Evolutionary conservation across 192 early-diverging fungal species (phyloP), one percentile per base, ranked within the genome.

Genomic region (Funneliformis mosseae): DNA sequence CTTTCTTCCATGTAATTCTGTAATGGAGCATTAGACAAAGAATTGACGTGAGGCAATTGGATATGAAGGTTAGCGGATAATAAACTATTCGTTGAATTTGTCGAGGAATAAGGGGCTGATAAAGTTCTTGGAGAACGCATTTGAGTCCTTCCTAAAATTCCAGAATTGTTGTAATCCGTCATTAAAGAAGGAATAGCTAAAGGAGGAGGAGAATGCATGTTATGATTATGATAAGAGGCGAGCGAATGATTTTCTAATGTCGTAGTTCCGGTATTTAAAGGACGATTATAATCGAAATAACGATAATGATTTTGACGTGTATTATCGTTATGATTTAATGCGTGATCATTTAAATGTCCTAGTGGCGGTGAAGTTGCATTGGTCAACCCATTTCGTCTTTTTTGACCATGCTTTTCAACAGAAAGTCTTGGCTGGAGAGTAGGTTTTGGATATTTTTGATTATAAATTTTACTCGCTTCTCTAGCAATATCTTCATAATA

Each of bases 401-500:
- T 33, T 45, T 41, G 68, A 70, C 8, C 21, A n/a, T 33, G 42
- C 10, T 41, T 33, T 43, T 10, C 68, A 10, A 39, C 68, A 43
- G 21, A 18, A n/a, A 18, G 10, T 42, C n/a, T 70, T 43, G 18
- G 68, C 8, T 33, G 68, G n/a, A 41, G 10, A 42, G 68, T 16
- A n/a, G 68, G 68, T 42, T 70, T 70, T 8, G 68, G 68, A 42
- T 41, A 70, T 41, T 70, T 70, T 70, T 70, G 41, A 70, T 75
- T 75, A 75, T 75, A 75, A 55, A 60, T 60, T 16, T 48, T 75
- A 39, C 74, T 75, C 0, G 74, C 74, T 50, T 75, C 74, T 21
- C 38, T 75, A 27, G 74, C 74, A 38, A 75, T 50, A 0, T 59
- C 28, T 50, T 75, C 74, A 27, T 75, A 75, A 60, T 39, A 48